Evolutionary conservation across 805 yeast genomes (phyloP), one percentile per base, ranked within the genome.

Genomic region (Kodamaea jinghongensis): DNA sequence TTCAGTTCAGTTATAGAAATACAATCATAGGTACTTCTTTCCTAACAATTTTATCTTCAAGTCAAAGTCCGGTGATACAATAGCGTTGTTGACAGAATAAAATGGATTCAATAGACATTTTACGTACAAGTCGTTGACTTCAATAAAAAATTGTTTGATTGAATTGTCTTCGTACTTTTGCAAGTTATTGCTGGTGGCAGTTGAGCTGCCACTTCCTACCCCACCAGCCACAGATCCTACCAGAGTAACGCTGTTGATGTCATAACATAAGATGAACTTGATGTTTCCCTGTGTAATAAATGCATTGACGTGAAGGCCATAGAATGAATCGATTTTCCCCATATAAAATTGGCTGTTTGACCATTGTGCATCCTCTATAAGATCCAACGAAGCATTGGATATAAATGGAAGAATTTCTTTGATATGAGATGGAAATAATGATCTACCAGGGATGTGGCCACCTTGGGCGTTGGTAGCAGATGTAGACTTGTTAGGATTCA

Each of bases 321-420:
- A 87, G 60, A 88, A 91, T 27, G 82, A 79, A 62, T 93, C 99
- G 13, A 91, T 77, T 32, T 77, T 77, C 33, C 91, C 90, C 46
- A 89, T 65, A 54, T 85, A 83, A 46, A 84, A 70, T 31, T 74
- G 70, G 46, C 71, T 78, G 7, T 77, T 70, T 34, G 78, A 75
- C 91, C 96, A 89, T 56, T 89, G 97, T 2, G 79, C 63, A 51
- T 90, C 96, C 47, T 93, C 96, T 0, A 93, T 80, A n/a, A 93
- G 72, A 59, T 93, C 99, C 27, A 93, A 63, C 2, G 98, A 79
- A 1, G 96, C 78, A 55, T 93, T 95, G 26, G 90, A 75, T 20
- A 93, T 81, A 54, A 89, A 91, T 15, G 96, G 97, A 49, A 84
- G 81, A 27, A 91, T 64, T 54, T 91, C 96, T 50, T 75, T 75